These are phyloP conservation scores for Phragmites australis DNA, from an alignment of 176 grass and related monocot genomes.

Conservation along the genomic window DNA sequence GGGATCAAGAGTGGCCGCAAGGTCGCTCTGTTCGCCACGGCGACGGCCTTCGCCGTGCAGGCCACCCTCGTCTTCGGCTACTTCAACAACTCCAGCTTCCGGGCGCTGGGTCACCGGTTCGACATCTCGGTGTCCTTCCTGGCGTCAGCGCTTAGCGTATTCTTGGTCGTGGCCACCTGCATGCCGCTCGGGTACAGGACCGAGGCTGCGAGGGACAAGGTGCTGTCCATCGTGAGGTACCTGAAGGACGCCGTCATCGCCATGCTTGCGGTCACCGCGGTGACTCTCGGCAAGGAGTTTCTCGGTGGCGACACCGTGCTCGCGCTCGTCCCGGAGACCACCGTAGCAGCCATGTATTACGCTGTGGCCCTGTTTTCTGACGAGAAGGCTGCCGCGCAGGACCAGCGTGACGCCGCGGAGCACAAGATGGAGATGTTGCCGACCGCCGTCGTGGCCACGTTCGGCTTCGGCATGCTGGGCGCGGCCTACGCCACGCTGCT, in stretches of 20 bases:
- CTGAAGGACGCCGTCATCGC: conserved; percentile 38
- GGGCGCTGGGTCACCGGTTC: conserved; percentile 4
- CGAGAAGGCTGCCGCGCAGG: neutral
- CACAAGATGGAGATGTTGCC: conserved; percentile 28
- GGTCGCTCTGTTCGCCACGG: conserved; percentile 27
- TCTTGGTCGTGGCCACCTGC: conserved; percentile 35
- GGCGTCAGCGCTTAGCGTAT: conserved; percentile 40
- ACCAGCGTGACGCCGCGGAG: neutral
- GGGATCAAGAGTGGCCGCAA: conserved; percentile 34
- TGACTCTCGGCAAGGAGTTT: conserved; percentile 35
- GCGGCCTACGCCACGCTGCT: conserved; percentile 31
- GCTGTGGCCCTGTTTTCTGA: neutral
- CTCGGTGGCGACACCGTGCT: conserved; percentile 28
- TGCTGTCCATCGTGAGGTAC: conserved; percentile 32
- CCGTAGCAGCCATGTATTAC: conserved; percentile 24
- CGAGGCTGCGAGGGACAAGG: conserved; percentile 1
- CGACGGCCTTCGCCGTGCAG: conserved; percentile 37
- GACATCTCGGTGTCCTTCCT: conserved; percentile 38
- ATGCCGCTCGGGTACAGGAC: conserved; percentile 39
- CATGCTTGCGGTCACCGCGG: conserved; percentile 40
- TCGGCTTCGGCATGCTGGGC: conserved; percentile 45
- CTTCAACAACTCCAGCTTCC: conserved; percentile 27
- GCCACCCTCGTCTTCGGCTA: conserved; percentile 24
- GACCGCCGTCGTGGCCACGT: conserved; percentile 41
- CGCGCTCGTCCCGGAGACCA: conserved; percentile 39